Conservation (phyloP, 1,284 basidiomycete species). For the Tetrapyrgos nigripes region DNA sequence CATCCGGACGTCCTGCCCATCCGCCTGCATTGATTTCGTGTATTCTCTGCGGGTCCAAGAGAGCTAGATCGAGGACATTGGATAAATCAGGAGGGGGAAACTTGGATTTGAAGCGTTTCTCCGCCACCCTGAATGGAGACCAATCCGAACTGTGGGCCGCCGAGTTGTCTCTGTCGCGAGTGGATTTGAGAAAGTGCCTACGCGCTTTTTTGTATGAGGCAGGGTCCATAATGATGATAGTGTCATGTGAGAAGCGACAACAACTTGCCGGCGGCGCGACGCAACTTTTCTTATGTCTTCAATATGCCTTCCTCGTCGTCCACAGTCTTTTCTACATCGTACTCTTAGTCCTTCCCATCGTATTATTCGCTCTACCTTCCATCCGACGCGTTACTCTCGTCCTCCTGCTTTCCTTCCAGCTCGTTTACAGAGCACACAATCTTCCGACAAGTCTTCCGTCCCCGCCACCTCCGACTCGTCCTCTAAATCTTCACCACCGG, state of each 20-base stretch:
- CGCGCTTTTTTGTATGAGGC: constrained; percentile 71
- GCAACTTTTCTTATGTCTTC: constrained; percentile 50
- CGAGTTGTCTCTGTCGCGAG: constrained; percentile 53
- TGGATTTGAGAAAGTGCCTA: constrained; percentile 62
- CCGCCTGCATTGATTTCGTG: constrained; percentile 48
- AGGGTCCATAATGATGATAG: constrained; percentile 35
- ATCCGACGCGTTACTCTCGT: constrained; percentile 14
- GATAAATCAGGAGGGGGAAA: constrained; percentile 79
- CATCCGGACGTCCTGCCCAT: constrained; percentile 54
- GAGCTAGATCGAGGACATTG: constrained; percentile 68
- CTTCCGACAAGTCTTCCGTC: constrained; percentile 24
- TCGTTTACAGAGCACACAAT: constrained; percentile 35
- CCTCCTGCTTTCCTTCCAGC: constrained; percentile 12
- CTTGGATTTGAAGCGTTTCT: constrained; percentile 78
- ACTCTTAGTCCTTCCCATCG: constrained; percentile 39
- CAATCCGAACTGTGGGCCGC: constrained; percentile 55
- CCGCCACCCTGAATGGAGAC: constrained; percentile 76
- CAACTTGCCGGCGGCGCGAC: background rate
- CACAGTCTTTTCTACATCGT: constrained; percentile 51
- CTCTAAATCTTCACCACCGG: constrained; percentile 55
- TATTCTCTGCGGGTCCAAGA: constrained; percentile 44
- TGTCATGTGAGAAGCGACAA: constrained; percentile 17
- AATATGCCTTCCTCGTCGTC: constrained; percentile 64
- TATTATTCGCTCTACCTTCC: constrained; percentile 22
- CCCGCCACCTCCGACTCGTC: constrained; percentile 27